A percentile compares a stretch with the other conserved stretches of the same genome.
Conservation (phyloP, 139 green algal species). For the Klebsormidium nitens region DNA sequence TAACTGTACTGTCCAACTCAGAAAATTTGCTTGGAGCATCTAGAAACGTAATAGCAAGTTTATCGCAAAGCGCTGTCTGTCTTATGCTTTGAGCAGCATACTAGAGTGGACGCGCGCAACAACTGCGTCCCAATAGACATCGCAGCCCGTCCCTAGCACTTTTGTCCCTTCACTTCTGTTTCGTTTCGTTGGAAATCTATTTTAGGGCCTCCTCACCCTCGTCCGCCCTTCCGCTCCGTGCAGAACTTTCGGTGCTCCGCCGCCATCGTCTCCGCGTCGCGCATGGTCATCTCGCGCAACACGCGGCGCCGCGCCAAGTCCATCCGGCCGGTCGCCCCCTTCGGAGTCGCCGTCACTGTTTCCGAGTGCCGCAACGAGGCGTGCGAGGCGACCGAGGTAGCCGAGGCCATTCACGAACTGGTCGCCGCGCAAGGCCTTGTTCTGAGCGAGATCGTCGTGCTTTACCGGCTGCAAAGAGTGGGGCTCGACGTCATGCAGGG, state of each 20-base stretch:
- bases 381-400: slow-evolving; percentile 12
- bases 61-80: too few species aligned
- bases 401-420: slow-evolving; percentile 1
- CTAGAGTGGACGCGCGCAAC: too few species aligned
- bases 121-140: too few species aligned
- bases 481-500: slow-evolving; percentile 1
- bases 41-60: too few species aligned
- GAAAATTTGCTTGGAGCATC: too few species aligned
- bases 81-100: too few species aligned
- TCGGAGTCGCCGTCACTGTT: not conserved
- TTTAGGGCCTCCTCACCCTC: too few species aligned
- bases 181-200: too few species aligned
- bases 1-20: too few species aligned
- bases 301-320: not conserved
- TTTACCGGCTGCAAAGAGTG: slow-evolving; percentile 13
- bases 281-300: slow-evolving; percentile 10
- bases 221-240: too few species aligned
- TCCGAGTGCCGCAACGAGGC: slow-evolving; percentile 11
- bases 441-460: slow-evolving; percentile 2
- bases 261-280: not conserved
- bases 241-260: slow-evolving; percentile 16
- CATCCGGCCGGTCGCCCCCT: slow-evolving; percentile 2
- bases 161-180: too few species aligned
- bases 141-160: too few species aligned
- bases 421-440: not conserved